phyloP scores from a whole-genome alignment of 805 yeast genomes.

The Yarrowia yakushimensis region DNA sequence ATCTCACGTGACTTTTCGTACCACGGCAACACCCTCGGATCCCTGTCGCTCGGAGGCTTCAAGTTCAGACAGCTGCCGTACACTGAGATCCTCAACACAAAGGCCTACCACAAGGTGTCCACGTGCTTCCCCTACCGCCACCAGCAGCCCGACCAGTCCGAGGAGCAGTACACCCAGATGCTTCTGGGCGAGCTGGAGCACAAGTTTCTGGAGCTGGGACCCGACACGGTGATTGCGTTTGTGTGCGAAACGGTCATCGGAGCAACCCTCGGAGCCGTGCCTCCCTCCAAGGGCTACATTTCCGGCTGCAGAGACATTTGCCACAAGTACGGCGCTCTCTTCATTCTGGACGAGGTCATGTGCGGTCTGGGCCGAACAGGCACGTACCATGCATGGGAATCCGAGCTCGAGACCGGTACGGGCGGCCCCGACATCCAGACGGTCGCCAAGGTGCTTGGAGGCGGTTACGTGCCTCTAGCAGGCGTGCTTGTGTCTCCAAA shows the following conservation, averaged over 20 bases:
- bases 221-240: constrained; percentile 45
- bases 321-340: constrained; percentile 50
- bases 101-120: constrained; percentile 28
- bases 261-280: constrained; percentile 46
- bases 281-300: constrained; percentile 48
- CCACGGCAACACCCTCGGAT: constrained; percentile 50
- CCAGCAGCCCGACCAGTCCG: constrained; percentile 40
- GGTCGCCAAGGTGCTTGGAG: constrained; percentile 49
- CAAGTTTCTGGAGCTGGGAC: constrained; percentile 43
- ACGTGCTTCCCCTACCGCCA: constrained; percentile 38
- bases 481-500: constrained; percentile 46
- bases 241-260: constrained; percentile 49
- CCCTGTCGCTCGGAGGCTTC: constrained; percentile 42
- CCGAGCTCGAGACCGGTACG: constrained; percentile 40
- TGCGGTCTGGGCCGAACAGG: constrained; percentile 57
- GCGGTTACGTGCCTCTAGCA: constrained; percentile 48
- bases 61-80: constrained; percentile 28
- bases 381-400: constrained; percentile 47
- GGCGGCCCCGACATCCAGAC: constrained; percentile 46
- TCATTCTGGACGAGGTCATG: constrained; percentile 56
- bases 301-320: constrained; percentile 48
- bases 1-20: constrained; percentile 47
- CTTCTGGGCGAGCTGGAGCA: constrained; percentile 45
- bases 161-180: constrained; percentile 42
- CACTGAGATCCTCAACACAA: constrained; percentile 29